Evolutionary conservation across 1,284 basidiomycete species (phyloP).

Genomic region (Rhodotorula glutinis): DNA sequence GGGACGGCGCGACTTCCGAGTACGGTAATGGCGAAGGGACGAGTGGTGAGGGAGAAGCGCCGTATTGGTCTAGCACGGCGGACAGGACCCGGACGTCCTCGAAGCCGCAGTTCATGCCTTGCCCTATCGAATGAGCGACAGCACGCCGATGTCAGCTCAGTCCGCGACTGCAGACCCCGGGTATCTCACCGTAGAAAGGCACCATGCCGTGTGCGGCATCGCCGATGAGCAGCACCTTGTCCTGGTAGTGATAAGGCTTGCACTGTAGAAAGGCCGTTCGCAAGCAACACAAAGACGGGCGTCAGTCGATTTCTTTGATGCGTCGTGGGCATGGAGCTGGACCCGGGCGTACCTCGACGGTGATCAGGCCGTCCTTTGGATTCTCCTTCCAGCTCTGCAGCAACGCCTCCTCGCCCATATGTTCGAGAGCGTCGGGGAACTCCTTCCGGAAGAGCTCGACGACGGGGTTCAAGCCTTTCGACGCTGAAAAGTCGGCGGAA

Average conservation of each 20-base stretch:
- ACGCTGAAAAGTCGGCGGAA: neutral
- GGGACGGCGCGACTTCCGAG: conserved; percentile 48
- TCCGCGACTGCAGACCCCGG: no score
- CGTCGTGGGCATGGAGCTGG: no score
- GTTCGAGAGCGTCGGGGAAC: conserved; percentile 79
- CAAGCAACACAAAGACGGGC: no score
- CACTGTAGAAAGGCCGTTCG: conserved; percentile 54
- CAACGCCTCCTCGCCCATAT: conserved; percentile 76
- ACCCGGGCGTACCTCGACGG: conserved; percentile 67
- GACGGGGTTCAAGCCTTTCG: conserved; percentile 20
- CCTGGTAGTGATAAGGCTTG: conserved; percentile 83
- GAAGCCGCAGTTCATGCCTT: conserved; percentile 95
- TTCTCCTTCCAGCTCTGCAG: conserved; percentile 74
- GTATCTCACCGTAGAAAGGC: conserved; percentile 73
- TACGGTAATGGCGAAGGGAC: conserved; percentile 45
- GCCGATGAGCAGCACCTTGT: conserved; percentile 81
- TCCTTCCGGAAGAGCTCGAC: conserved; percentile 70
- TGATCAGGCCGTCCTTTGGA: conserved; percentile 83
- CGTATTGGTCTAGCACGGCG: conserved; percentile 66
- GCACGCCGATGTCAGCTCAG: neutral
- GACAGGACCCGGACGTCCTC: conserved; percentile 92
- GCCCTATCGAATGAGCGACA: conserved; percentile 52
- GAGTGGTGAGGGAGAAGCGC: conserved; percentile 53
- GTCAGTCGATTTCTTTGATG: neutral
- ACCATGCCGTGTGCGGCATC: conserved; percentile 93